Conservation (phyloP, 371 early-diverging fungal species). For the Gilbertella persicaria region DNA sequence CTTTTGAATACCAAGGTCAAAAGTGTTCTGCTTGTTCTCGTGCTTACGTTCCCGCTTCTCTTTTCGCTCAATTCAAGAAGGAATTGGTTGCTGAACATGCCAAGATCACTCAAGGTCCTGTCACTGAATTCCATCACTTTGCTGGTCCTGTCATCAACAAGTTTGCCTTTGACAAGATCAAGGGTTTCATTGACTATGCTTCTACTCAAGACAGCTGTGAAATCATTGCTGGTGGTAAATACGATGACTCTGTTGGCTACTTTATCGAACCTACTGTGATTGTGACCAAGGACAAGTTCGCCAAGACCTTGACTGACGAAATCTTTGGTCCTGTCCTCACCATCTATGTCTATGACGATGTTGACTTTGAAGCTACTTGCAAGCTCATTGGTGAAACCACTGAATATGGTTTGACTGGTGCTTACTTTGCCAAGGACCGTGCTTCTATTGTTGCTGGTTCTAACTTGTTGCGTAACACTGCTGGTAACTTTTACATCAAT, state of each 20-base stretch:
- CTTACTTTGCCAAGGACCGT: slow-evolving; percentile 89
- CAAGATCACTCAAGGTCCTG: slow-evolving; percentile 85
- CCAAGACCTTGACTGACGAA: slow-evolving; percentile 91
- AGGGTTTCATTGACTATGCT: slow-evolving; percentile 83
- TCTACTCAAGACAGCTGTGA: slow-evolving; percentile 62
- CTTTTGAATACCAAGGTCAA: slow-evolving; percentile 97
- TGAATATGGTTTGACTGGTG: slow-evolving; percentile 89
- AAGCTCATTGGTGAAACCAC: slow-evolving; percentile 82
- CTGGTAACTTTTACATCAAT: slow-evolving; percentile 98
- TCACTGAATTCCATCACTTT: slow-evolving; percentile 82
- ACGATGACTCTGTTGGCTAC: slow-evolving; percentile 87
- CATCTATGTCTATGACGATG: slow-evolving; percentile 87
- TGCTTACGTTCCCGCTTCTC: slow-evolving; percentile 85
- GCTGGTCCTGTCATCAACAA: slow-evolving; percentile 85
- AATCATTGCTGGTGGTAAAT: slow-evolving; percentile 82
- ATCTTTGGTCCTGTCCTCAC: slow-evolving; percentile 98
- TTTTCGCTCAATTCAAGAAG: slow-evolving; percentile 77
- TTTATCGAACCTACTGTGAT: slow-evolving; percentile 92
- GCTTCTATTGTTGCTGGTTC: slow-evolving; percentile 72
- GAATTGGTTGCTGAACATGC: slow-evolving; percentile 65
- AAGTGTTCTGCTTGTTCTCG: slow-evolving; percentile 97
- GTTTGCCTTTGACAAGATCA: slow-evolving; percentile 93
- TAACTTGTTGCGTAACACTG: slow-evolving; percentile 82
- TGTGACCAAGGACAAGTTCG: slow-evolving; percentile 80
- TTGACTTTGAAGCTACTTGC: slow-evolving; percentile 73